Percentiles rank a stretch among this genome's conserved stretches.
phyloP scores from a whole-genome alignment of 2,329 filamentous ascomycete genomes.

The Fonsecaea nubica region DNA sequence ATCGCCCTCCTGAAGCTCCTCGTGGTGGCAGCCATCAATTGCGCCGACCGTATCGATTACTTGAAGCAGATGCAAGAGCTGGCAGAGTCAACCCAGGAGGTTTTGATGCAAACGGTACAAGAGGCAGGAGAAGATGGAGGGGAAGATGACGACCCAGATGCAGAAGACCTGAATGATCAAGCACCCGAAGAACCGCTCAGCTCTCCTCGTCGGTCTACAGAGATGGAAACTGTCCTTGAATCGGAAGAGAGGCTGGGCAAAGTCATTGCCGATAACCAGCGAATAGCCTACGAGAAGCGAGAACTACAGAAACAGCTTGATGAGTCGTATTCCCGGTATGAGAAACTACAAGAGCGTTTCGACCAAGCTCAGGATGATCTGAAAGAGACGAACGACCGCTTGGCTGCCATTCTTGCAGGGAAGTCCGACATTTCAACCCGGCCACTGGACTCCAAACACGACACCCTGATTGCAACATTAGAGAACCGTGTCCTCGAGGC shows the following conservation, averaged over 20 bases:
- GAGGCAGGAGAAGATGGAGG: constrained; percentile 50
- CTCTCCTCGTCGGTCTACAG: constrained; percentile 31
- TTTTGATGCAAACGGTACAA: constrained; percentile 56
- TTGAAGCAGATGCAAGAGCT: constrained; percentile 57
- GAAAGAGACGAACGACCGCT: constrained; percentile 56
- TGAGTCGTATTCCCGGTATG: constrained; percentile 65
- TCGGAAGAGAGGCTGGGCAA: constrained; percentile 58
- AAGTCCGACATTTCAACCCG: constrained; percentile 50
- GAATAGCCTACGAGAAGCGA: constrained; percentile 59
- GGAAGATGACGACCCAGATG: constrained; percentile 40
- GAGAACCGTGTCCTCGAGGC: constrained; percentile 68
- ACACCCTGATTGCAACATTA: constrained; percentile 73
- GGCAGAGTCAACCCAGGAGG: constrained; percentile 52
- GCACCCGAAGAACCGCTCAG: constrained; percentile 19
- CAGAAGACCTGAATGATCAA: constrained; percentile 6
- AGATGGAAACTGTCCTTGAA: constrained; percentile 53
- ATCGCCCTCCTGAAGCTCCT: constrained; percentile 68
- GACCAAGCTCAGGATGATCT: constrained; percentile 54
- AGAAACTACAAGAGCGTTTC: constrained; percentile 61
- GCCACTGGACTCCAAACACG: constrained; percentile 65
- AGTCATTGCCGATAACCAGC: constrained; percentile 64
- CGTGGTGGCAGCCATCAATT: constrained; percentile 67
- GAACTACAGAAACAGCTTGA: constrained; percentile 55
- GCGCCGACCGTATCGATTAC: constrained; percentile 62
- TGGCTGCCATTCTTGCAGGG: constrained; percentile 59